Base-by-base conservation (phyloP, 2,329 filamentous ascomycete species). In the Sclerotiophoma versabilis region DNA sequence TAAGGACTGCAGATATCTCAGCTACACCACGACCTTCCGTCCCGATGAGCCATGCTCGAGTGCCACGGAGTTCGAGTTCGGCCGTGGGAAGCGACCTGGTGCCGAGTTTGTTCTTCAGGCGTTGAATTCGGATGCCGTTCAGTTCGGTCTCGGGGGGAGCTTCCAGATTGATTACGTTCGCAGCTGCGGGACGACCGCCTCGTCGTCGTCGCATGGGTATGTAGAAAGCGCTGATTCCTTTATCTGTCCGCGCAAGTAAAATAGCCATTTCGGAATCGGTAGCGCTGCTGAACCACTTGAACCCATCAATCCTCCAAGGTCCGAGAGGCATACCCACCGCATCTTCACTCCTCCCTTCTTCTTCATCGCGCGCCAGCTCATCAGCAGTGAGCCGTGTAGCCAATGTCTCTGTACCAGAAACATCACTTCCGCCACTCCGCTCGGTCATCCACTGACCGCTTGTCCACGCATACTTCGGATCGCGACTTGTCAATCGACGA, bases 401-500 rank as follows among this genome's bases (percentile, higher is more conserved):
- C 4, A 83, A 73, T 0, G 88, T 91, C 71, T 91, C 88, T 0
- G 86, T 89, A 30, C 82, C 80, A 3, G 84, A 85, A 1, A 91
- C 86, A 63, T 91, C 88, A 58, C 86, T 89, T 0, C 88, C 88
- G 1, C 88, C 88, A 0, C 81, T 80, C 2, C 88, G 80, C 63
- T 91, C 88, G 0, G 88, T 91, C 88, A 91, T 91, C 88, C 89
- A 91, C 69, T 91, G 88, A 0, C 88, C 88, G 33, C 84, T 88
- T 0, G 87, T 91, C 88, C 88, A 91, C 0, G 84, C 83, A 15
- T 73, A 60, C 0, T 64, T 49, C 0, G 78, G 75, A 47, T 87
- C 79, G 4, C 82, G 77, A 4, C 81, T 84, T 1, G 77, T 83
- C 3, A 90, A 74, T 11, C 81, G 81, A 5, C 74, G 65, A 58